phyloP scores from a whole-genome alignment of 1,139 yeast genomes.

The Suhomyces maxii region DNA sequence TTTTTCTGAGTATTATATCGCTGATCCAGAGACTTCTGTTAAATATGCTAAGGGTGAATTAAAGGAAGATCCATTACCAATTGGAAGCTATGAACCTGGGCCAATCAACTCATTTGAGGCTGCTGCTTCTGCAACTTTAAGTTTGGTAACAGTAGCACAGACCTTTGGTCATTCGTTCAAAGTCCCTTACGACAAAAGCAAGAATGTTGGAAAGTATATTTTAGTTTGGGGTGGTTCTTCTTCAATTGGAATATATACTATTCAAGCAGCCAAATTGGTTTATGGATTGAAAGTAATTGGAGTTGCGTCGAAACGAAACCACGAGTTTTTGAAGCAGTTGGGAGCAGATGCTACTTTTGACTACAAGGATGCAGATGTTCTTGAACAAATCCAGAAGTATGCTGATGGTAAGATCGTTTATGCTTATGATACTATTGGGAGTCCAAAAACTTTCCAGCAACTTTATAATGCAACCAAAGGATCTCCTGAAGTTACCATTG shows the following conservation, averaged over 20 bases:
- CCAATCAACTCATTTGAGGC: conserved; percentile 53
- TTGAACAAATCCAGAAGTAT: conserved; percentile 45
- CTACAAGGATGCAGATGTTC: conserved; percentile 56
- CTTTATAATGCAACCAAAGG: conserved; percentile 44
- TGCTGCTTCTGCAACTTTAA: conserved; percentile 60
- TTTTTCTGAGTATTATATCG: conserved; percentile 56
- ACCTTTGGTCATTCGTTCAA: conserved; percentile 27
- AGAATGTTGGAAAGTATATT: conserved; percentile 31
- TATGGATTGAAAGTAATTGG: conserved; percentile 56
- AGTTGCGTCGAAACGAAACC: conserved; percentile 51
- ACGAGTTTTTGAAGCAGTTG: conserved; percentile 37
- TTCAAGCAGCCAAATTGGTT: conserved; percentile 52
- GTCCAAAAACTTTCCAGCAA: conserved; percentile 38
- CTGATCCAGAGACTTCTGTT: conserved; percentile 36
- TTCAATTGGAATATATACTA: conserved; percentile 55
- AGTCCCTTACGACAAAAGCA: conserved; percentile 21
- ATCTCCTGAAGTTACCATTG: conserved; percentile 30
- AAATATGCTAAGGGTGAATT: conserved; percentile 23
- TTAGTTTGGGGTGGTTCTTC: conserved; percentile 67
- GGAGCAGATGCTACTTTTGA: conserved; percentile 67
- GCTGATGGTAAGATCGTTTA: conserved; percentile 45
- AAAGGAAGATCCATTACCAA: conserved; percentile 13
- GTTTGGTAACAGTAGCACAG: conserved; percentile 47
- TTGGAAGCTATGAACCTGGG: conserved; percentile 26
- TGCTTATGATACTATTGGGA: conserved; percentile 58